Percentiles rank a stretch among this genome's conserved stretches.
Conservation (phyloP, 768 basidiomycete species). For the Megacollybia marginata region DNA sequence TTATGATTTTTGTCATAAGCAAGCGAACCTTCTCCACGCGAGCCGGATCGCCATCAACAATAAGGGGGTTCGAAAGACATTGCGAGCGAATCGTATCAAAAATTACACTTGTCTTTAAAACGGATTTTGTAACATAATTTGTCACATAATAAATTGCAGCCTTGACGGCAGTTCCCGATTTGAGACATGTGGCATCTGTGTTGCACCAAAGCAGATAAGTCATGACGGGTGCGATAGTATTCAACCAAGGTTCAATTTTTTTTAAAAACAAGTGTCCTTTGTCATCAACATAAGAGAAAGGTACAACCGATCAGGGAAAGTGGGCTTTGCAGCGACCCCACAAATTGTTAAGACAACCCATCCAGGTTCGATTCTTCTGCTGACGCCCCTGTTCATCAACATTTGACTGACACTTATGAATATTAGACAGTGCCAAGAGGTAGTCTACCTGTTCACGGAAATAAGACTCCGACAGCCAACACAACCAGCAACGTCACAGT, state of each 20-base stretch:
- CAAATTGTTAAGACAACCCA: slow-evolving; percentile 20
- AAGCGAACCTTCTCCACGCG: slow-evolving; percentile 10
- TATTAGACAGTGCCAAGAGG: too few relatives aligned
- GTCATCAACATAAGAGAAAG: slow-evolving; percentile 18
- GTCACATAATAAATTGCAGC: slow-evolving; percentile 24
- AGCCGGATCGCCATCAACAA: slow-evolving; percentile 12
- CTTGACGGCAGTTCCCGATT: slow-evolving; percentile 28
- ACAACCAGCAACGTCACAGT: too few relatives aligned
- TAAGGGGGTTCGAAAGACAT: slow-evolving; percentile 14
- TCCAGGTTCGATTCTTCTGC: slow-evolving; percentile 6
- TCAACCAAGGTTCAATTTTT: slow-evolving; percentile 19
- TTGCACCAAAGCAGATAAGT: slow-evolving; percentile 26
- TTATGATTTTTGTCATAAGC: slow-evolving; percentile 18
- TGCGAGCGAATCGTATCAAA: slow-evolving; percentile 23
- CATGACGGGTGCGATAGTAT: slow-evolving; percentile 8
- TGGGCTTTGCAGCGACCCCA: slow-evolving; percentile 22
- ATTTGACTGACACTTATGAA: too few relatives aligned
- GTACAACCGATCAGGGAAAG: slow-evolving; percentile 20
- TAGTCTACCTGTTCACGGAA: too few relatives aligned
- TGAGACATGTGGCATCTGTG: slow-evolving; percentile 24
- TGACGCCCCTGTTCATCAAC: too few relatives aligned
- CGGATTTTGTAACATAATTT: slow-evolving; percentile 29
- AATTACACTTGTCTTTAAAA: too few relatives aligned
- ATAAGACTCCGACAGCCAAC: too few relatives aligned
- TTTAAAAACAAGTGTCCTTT: slow-evolving; percentile 19